Evolutionary conservation across 2,329 filamentous ascomycete genomes (phyloP).

Genomic region (Samsoniella hepiali): DNA sequence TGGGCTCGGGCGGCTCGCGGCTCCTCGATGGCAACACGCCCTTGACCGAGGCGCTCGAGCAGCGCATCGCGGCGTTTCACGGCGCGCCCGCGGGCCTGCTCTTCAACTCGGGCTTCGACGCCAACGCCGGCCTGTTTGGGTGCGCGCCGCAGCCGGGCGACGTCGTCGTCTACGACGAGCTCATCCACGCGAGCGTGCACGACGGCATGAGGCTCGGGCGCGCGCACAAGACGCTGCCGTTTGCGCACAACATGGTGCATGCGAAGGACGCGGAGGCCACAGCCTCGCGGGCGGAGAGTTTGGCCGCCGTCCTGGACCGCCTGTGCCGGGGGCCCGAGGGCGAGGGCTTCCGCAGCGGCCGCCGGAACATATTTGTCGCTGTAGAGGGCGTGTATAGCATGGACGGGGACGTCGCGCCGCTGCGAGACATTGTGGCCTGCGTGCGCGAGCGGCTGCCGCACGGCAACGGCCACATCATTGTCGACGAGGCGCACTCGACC

Average conservation of each 20-base stretch:
- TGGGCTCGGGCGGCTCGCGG: conserved; percentile 53
- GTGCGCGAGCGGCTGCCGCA: conserved; percentile 54
- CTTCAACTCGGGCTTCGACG: conserved; percentile 62
- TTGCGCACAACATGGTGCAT: conserved; percentile 54
- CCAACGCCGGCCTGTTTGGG: conserved; percentile 61
- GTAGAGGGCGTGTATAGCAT: conserved; percentile 76
- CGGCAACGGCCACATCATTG: conserved; percentile 59
- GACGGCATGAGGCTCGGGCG: conserved; percentile 70
- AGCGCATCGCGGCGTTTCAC: conserved; percentile 47
- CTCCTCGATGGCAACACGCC: conserved; percentile 50
- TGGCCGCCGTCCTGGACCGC: conserved; percentile 29
- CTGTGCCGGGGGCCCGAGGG: conserved; percentile 36
- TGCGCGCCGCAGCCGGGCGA: conserved; percentile 59
- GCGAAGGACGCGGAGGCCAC: background rate
- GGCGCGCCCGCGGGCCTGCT: conserved; percentile 43
- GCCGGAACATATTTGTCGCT: conserved; percentile 60
- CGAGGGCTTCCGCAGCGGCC: conserved; percentile 33
- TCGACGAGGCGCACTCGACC: conserved; percentile 67
- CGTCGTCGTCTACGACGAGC: conserved; percentile 67
- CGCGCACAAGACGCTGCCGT: conserved; percentile 47
- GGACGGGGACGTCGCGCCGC: conserved; percentile 71
- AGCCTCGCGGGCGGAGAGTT: background rate
- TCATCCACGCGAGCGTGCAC: conserved; percentile 74
- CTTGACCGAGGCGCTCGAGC: conserved; percentile 45
- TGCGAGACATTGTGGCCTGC: conserved; percentile 56